phyloP scores from a whole-genome alignment of 108 stramenopile genomes.

The Cylindrotheca fusiformis region DNA sequence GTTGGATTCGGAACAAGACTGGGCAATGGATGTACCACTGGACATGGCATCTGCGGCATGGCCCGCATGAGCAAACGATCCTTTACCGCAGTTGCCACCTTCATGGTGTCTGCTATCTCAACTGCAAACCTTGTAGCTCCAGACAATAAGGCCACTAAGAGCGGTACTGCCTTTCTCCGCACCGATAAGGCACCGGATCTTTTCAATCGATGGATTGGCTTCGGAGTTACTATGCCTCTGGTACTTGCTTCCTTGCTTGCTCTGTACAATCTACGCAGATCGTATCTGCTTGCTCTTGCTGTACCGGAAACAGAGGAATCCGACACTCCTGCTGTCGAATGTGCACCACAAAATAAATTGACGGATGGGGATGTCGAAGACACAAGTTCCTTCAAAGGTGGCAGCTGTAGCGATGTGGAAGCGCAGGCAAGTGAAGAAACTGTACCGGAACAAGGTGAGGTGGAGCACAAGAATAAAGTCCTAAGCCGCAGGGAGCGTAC shows the following conservation, averaged over 20 bases:
- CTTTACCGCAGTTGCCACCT: conserved; percentile 69
- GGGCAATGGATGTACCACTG: conserved; percentile 77
- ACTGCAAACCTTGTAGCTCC: conserved; percentile 27
- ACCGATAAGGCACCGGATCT: conserved; percentile 8
- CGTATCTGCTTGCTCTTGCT: conserved; percentile 1
- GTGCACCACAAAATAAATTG: no score
- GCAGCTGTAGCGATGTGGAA: no score
- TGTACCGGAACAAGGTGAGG: neutral
- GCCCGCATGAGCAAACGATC: conserved; percentile 72
- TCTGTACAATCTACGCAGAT: neutral
- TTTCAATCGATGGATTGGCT: conserved; percentile 1
- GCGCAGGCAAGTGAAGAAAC: neutral
- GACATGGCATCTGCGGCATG: conserved; percentile 81
- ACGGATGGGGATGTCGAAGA: no score
- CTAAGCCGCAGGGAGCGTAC: neutral
- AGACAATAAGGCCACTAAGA: neutral
- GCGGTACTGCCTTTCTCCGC: conserved; percentile 7
- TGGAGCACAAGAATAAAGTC: neutral
- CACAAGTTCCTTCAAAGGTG: no score
- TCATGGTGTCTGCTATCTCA: conserved; percentile 72
- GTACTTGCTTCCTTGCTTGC: neutral
- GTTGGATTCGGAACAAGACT: conserved; percentile 75
- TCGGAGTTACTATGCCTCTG: conserved; percentile 1
- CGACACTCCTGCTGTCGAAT: neutral
- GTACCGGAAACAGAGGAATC: neutral